phyloP scores from a whole-genome alignment of 345 rosid genomes.

The Brassica nigra region DNA sequence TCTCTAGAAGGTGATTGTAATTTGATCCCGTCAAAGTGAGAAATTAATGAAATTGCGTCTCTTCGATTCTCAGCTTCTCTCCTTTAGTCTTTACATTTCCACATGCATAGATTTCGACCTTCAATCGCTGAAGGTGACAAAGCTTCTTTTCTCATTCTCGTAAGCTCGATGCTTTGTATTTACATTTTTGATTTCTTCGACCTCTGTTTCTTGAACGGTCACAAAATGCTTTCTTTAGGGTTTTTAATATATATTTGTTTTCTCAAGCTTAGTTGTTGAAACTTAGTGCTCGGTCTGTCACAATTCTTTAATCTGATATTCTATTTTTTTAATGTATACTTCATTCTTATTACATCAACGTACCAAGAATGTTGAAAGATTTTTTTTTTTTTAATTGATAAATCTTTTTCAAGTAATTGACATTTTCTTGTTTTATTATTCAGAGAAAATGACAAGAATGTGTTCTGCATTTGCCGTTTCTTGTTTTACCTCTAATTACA shows the following conservation, averaged over 20 bases:
- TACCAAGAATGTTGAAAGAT: conserved; percentile 19
- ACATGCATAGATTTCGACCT: conserved; percentile 14
- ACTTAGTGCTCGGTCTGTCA: conserved; percentile 42
- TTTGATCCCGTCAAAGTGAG: neutral
- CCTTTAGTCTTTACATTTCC: neutral
- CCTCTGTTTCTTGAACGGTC: neutral
- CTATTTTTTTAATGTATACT: neutral
- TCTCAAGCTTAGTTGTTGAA: conserved; percentile 15
- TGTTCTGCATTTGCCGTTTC: conserved; percentile 20
- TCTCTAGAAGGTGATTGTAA: neutral
- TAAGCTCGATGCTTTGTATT: neutral
- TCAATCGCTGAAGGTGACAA: conserved; percentile 22
- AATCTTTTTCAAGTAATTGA: conserved; percentile 26
- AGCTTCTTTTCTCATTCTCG: neutral
- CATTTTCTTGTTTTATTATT: conserved; percentile 19
- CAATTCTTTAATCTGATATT: neutral
- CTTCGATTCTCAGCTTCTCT: neutral
- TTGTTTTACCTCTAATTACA: conserved; percentile 17
- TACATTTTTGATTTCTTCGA: neutral
- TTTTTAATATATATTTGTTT: neutral
- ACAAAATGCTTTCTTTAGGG: neutral
- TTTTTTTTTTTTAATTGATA: neutral
- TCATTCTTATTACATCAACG: conserved; percentile 20
- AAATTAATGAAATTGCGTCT: neutral
- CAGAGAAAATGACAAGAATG: conserved; percentile 11